Percentiles rank a stretch among this genome's conserved stretches.
Evolutionary conservation across 352 stramenopile species (phyloP).

Genomic region (Globisporangium middletonii): DNA sequence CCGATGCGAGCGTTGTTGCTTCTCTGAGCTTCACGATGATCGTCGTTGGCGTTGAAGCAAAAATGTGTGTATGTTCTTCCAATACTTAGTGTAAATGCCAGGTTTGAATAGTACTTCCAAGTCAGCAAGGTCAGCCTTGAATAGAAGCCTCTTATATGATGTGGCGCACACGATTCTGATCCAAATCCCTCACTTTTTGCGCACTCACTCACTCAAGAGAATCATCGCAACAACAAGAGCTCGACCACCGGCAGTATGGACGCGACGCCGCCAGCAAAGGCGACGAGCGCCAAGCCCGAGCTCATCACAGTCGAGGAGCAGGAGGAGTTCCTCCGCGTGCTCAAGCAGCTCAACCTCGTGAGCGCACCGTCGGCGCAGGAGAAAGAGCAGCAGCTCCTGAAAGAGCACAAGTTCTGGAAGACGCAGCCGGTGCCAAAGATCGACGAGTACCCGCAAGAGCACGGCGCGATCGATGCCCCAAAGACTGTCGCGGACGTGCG

Average conservation of each 20-base stretch:
- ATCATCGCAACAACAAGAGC: too few species aligned
- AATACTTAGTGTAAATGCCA: too few species aligned
- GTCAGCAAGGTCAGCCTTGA: too few species aligned
- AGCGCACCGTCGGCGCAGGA: constrained; percentile 13
- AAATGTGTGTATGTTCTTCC: too few species aligned
- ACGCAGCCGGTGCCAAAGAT: constrained; percentile 84
- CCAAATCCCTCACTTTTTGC: too few species aligned
- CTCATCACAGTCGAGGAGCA: constrained; percentile 50
- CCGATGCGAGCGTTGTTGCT: too few species aligned
- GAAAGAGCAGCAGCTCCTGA: constrained; percentile 16
- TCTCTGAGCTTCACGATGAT: too few species aligned
- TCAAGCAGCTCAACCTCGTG: constrained; percentile 59
- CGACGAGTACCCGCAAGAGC: constrained; percentile 55
- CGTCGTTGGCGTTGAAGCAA: too few species aligned
- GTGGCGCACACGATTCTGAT: too few species aligned
- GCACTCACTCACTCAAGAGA: too few species aligned
- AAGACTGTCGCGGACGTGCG: constrained; percentile 90
- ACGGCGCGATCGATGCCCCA: constrained; percentile 91
- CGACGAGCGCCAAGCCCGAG: constrained; percentile 19
- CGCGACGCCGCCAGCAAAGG: not conserved
- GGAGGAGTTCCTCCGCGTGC: constrained; percentile 59
- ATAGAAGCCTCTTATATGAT: too few species aligned
- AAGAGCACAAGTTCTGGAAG: constrained; percentile 88
- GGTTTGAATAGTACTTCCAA: too few species aligned
- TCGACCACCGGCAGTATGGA: not conserved